Base-by-base conservation (phyloP, 176 grass and related monocot genomes). In the Aegilops umbellulata region DNA sequence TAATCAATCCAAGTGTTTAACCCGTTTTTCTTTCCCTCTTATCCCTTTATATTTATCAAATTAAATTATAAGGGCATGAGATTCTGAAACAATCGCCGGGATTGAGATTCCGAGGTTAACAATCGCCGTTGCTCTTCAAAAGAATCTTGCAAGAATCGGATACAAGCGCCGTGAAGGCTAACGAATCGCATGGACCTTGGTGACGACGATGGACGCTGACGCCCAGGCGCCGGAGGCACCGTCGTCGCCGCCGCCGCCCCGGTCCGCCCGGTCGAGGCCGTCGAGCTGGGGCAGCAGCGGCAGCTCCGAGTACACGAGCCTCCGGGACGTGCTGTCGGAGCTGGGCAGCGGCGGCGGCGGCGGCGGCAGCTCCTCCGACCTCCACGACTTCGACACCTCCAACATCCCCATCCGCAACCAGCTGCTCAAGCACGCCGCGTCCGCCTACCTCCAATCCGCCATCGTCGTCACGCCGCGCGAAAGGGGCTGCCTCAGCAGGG, bases 341-440 rank as follows among this genome's bases (percentile, higher is more conserved):
- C 34, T 15, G n/a, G 25, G 68, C 69, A 0, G 13, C 39, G n/a
- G 26, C 61, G 41, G 30, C 74, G 41, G 30, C 74, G 49, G 79
- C 76, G 38, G 65, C 60, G 24, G 67, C 22, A 55, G 67, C 22
- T 65, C 39, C 60, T 53, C 41, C 22, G 64, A 80, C 46, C 30
- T 34, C 22, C 32, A 58, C 25, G 86, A 74, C 60, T 65, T 97
- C 60, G 73, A 94, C 84, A 76, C 81, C 2, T 89, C 92, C 32
- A 36, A 66, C 65, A 97, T 97, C 84, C 82, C 83, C 92, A 94
- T 94, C 71, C 67, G 84, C 78, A 91, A 97, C 86, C 86, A 88
- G 53, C 82, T 94, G 16, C 84, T 97, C 57, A 94, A 91, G 84
- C 88, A 94, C 47, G 92, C 90, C 27, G 89, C 85, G 42, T 91